phyloP scores from a whole-genome alignment of 441 rosid species.

The Hura crepitans region DNA sequence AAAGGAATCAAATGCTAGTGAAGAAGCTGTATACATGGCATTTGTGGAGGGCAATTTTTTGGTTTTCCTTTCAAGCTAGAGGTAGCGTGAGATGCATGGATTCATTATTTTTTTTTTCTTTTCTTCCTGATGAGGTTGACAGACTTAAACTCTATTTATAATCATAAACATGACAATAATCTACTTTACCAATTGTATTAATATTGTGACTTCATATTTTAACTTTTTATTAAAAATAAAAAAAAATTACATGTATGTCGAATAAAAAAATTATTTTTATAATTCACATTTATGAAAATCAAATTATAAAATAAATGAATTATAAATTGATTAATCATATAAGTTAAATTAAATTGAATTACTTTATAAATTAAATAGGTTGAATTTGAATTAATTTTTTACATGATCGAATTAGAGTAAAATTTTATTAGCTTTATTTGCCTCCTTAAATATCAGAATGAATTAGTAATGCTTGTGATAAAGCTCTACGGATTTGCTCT shows the following conservation, averaged over 20 bases:
- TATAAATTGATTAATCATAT: no score
- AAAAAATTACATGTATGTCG: neutral
- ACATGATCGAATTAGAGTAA: no score
- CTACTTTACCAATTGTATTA: conserved; percentile 17
- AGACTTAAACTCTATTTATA: neutral
- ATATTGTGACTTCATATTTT: neutral
- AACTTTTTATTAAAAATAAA: neutral
- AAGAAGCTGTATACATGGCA: conserved; percentile 18
- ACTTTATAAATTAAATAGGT: no score
- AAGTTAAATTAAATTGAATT: no score
- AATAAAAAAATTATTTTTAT: neutral
- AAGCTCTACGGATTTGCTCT: no score
- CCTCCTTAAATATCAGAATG: neutral
- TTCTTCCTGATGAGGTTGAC: neutral
- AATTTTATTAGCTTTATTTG: no score
- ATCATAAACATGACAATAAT: neutral
- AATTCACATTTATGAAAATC: no score
- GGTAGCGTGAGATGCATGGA: conserved; percentile 21
- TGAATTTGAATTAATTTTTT: no score
- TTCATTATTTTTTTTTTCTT: conserved; percentile 23
- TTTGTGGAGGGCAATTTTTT: conserved; percentile 1
- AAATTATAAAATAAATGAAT: no score
- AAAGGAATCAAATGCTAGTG: conserved; percentile 11
- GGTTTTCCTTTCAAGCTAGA: conserved; percentile 11
- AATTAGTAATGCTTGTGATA: neutral